phyloP scores from a whole-genome alignment of 2,329 filamentous ascomycete species.

The Blumeriella jaapii region DNA sequence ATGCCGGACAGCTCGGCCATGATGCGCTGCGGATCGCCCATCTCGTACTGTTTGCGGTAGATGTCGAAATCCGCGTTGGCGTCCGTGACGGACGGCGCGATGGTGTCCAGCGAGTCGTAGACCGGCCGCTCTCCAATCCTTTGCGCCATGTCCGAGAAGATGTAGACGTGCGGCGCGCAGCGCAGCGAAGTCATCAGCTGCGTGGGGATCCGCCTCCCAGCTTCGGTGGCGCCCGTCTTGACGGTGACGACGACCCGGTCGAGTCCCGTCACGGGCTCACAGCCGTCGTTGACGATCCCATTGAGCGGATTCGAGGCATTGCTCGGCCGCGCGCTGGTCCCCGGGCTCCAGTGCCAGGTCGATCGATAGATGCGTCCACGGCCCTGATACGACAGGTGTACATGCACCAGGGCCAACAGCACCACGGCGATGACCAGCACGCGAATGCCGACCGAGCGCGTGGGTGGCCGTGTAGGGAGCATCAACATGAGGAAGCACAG shows the following conservation, averaged over 20 bases:
- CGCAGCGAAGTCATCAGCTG: slow-evolving; percentile 41
- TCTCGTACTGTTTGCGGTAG: slow-evolving; percentile 32
- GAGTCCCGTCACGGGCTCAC: slow-evolving; percentile 1
- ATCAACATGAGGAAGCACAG: slow-evolving; percentile 1
- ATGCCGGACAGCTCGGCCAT: slow-evolving; percentile 28
- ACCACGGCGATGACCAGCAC: not conserved
- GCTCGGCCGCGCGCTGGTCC: not conserved
- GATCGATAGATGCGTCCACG: slow-evolving; percentile 1
- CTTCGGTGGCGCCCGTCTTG: slow-evolving; percentile 45
- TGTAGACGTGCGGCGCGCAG: slow-evolving; percentile 37
- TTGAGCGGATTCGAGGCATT: not conserved
- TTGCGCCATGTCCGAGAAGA: slow-evolving; percentile 47
- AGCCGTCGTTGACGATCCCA: not conserved
- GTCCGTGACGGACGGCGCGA: slow-evolving; percentile 30
- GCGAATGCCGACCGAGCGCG: slow-evolving; percentile 2
- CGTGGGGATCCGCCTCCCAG: slow-evolving; percentile 39
- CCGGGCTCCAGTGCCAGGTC: slow-evolving; percentile 1
- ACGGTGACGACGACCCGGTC: slow-evolving; percentile 31
- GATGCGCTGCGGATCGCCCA: slow-evolving; percentile 33
- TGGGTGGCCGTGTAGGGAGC: slow-evolving; percentile 1
- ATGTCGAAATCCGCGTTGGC: slow-evolving; percentile 39
- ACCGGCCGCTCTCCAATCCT: slow-evolving; percentile 33
- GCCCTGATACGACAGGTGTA: slow-evolving; percentile 1
- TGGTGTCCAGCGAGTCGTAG: slow-evolving; percentile 34
- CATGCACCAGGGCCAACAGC: not conserved